Evolutionary conservation across 2,329 filamentous ascomycete genomes (phyloP).

Genomic region (Epichloe uncinata): DNA sequence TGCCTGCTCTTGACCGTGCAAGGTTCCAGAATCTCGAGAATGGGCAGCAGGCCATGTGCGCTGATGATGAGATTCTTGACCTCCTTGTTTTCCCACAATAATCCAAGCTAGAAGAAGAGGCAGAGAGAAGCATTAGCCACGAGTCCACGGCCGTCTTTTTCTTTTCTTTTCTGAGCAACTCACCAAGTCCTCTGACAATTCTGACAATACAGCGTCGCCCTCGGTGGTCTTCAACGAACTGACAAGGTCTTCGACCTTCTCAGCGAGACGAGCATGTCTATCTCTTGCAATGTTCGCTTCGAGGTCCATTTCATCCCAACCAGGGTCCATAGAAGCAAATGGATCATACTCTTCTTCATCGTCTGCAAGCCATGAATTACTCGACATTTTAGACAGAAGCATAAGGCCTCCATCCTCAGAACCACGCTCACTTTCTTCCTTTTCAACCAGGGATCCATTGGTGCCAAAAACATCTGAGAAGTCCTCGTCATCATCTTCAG

Average conservation of each 20-base stretch:
- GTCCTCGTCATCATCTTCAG: constrained; percentile 90
- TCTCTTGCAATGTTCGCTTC: constrained; percentile 95
- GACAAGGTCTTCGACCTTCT: constrained; percentile 76
- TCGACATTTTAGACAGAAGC: constrained; percentile 77
- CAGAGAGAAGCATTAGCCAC: neutral
- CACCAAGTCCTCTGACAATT: constrained; percentile 76
- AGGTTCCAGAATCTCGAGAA: constrained; percentile 84
- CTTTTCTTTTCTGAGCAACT: constrained; percentile 16
- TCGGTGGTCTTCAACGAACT: constrained; percentile 79
- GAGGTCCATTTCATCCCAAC: constrained; percentile 89
- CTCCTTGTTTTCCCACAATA: constrained; percentile 78
- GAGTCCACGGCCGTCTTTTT: too few relatives aligned
- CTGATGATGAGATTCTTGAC: constrained; percentile 88
- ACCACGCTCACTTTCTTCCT: constrained; percentile 58
- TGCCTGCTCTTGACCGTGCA: constrained; percentile 71
- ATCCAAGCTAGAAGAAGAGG: constrained; percentile 40
- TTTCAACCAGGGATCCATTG: constrained; percentile 37
- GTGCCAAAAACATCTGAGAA: constrained; percentile 89
- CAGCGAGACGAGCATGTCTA: constrained; percentile 78
- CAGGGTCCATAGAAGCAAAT: constrained; percentile 90
- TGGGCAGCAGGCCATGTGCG: constrained; percentile 85
- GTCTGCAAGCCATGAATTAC: constrained; percentile 77
- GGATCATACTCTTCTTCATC: constrained; percentile 91
- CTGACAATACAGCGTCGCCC: constrained; percentile 70
- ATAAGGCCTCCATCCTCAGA: constrained; percentile 72